These are phyloP conservation scores for Cyclanthera cordifolia DNA, from an alignment of 306 rosid genomes.

Conservation along the genomic window DNA sequence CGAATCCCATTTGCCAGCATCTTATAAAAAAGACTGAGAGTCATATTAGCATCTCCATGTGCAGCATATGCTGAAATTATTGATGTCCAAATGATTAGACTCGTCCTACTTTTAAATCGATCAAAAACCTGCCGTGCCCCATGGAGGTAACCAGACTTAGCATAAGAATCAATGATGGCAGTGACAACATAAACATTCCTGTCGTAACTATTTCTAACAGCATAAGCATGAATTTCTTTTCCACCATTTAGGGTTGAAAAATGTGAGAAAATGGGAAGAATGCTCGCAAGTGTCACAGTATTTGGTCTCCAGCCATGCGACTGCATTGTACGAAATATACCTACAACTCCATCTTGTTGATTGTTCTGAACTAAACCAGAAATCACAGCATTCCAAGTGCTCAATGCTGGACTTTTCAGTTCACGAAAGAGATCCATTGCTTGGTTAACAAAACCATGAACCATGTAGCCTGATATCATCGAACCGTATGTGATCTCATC, in stretches of 20 bases:
- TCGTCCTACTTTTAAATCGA: slow-evolving; percentile 31
- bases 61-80: slow-evolving; percentile 71
- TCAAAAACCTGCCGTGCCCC: slow-evolving; percentile 47
- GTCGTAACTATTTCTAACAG: slow-evolving; percentile 41
- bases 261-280: slow-evolving; percentile 47
- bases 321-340: slow-evolving; percentile 48
- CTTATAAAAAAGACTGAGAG: slow-evolving; percentile 43
- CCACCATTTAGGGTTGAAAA: slow-evolving; percentile 53
- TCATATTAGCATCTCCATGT: slow-evolving; percentile 49
- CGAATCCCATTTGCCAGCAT: slow-evolving; percentile 53
- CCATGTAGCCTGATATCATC: slow-evolving; percentile 63
- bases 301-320: slow-evolving; percentile 44
- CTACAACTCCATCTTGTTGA: slow-evolving; percentile 29
- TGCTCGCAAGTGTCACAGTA: slow-evolving; percentile 56
- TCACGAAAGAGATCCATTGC: slow-evolving; percentile 48
- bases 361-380: slow-evolving; percentile 76
- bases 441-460: slow-evolving; percentile 47
- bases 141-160: slow-evolving; percentile 52
- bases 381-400: slow-evolving; percentile 64
- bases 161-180: slow-evolving; percentile 56
- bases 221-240: slow-evolving; percentile 67
- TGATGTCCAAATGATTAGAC: slow-evolving; percentile 64
- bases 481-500: slow-evolving; percentile 65
- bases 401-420: slow-evolving; percentile 32
- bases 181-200: slow-evolving; percentile 54